A percentile compares a stretch with the other conserved stretches of the same genome.
phyloP scores from a whole-genome alignment of 2,329 filamentous ascomycete genomes.

The Ophiocordyceps camponoti-leonardi region DNA sequence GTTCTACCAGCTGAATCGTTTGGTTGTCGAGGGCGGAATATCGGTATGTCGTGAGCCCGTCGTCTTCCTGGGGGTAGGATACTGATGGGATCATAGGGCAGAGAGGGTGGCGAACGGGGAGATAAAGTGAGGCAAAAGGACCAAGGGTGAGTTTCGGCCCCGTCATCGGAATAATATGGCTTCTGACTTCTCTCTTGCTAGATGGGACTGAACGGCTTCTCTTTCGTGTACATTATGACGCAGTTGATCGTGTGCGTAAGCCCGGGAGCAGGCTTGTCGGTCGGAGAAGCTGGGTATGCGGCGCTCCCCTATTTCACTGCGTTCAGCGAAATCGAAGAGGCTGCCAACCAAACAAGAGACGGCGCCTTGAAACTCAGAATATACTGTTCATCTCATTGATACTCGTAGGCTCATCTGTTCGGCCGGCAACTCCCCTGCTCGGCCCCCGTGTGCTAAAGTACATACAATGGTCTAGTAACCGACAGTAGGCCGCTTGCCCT shows the following conservation, averaged over 20 bases:
- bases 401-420: not conserved
- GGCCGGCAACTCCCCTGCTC: not conserved
- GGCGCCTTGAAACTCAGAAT: not conserved
- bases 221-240: not conserved
- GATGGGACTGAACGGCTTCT: slow-evolving; percentile 2
- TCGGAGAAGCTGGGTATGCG: not conserved
- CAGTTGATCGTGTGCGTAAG: not conserved
- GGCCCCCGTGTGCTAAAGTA: not conserved
- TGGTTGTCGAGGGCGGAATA: slow-evolving; percentile 83
- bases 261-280: not conserved
- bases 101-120: slow-evolving; percentile 48
- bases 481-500: not conserved
- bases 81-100: slow-evolving; percentile 31
- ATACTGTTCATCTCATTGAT: not conserved
- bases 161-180: not conserved
- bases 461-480: not conserved
- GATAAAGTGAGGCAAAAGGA: slow-evolving; percentile 63
- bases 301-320: not conserved
- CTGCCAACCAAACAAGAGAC: not conserved
- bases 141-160: slow-evolving; percentile 40
- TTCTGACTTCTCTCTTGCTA: not conserved
- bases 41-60: slow-evolving; percentile 33
- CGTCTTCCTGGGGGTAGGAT: not conserved
- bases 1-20: slow-evolving; percentile 79
- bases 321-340: too few relatives aligned